phyloP scores from a whole-genome alignment of 2,329 filamentous ascomycete genomes.

The Venturia aucupariae region DNA sequence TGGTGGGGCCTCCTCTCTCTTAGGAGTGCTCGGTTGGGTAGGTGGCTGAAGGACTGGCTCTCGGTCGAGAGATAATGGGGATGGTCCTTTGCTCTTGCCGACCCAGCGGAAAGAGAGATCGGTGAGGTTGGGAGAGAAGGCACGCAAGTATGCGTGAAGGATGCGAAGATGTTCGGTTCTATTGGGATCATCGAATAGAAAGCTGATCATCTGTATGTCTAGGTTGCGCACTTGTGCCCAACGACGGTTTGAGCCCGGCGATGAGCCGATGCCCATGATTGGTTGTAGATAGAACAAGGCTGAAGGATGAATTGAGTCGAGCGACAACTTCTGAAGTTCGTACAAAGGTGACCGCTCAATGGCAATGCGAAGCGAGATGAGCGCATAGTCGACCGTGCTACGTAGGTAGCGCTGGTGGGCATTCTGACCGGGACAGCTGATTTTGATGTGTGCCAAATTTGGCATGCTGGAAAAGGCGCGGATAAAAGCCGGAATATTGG shows the following conservation, averaged over 20 bases:
- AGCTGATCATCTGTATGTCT: conserved; percentile 62
- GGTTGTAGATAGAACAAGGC: conserved; percentile 72
- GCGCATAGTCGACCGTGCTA: conserved; percentile 75
- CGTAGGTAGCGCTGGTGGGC: conserved; percentile 59
- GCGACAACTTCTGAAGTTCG: conserved; percentile 58
- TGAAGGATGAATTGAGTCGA: conserved; percentile 64
- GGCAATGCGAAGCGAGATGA: conserved; percentile 78
- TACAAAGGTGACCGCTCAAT: conserved; percentile 62
- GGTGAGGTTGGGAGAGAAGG: conserved; percentile 56
- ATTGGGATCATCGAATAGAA: conserved; percentile 47
- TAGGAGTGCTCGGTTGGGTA: neutral
- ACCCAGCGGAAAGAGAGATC: conserved; percentile 72
- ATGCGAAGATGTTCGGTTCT: conserved; percentile 54
- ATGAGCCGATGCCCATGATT: conserved; percentile 62
- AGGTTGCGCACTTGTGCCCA: conserved; percentile 74
- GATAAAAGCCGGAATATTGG: conserved; percentile 78
- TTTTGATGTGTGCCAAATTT: conserved; percentile 63
- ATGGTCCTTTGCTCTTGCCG: conserved; percentile 57
- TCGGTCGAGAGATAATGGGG: conserved; percentile 59
- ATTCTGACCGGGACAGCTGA: conserved; percentile 67
- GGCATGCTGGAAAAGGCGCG: conserved; percentile 59
- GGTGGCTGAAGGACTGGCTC: conserved; percentile 42
- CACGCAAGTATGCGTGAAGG: conserved; percentile 69
- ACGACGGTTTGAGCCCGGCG: conserved; percentile 59
- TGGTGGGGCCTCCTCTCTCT: conserved; percentile 21